phyloP scores from a whole-genome alignment of 441 rosid species.

The Syzygium syzygioides region DNA sequence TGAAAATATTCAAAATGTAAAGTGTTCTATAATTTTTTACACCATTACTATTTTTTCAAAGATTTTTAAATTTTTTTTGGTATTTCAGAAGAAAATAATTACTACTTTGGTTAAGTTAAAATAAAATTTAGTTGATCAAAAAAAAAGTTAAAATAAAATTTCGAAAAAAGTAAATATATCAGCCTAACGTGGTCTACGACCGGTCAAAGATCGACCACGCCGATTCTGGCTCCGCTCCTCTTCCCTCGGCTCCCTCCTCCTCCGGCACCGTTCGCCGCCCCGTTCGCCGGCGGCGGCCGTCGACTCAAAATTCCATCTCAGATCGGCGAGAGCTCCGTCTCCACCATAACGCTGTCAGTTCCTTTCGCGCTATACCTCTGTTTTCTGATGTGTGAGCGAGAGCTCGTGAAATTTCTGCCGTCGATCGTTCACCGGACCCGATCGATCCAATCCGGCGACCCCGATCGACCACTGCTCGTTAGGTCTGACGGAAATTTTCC shows the following conservation, averaged over 20 bases:
- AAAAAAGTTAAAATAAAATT: neutral
- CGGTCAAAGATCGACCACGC: neutral
- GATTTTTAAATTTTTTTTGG: neutral
- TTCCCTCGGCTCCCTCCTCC: neutral
- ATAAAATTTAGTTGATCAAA: no score
- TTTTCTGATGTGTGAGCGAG: neutral
- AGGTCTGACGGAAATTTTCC: neutral
- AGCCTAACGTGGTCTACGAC: neutral
- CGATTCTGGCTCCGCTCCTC: neutral
- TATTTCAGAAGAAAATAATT: neutral
- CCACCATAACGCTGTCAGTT: neutral
- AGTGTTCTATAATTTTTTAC: neutral
- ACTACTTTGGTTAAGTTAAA: neutral
- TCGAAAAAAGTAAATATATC: neutral
- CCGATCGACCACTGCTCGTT: neutral
- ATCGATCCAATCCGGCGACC: neutral
- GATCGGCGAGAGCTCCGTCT: neutral
- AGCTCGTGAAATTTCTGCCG: neutral
- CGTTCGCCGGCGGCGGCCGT: neutral
- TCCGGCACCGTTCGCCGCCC: neutral
- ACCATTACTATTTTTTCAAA: neutral
- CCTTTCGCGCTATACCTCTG: neutral
- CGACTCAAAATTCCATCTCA: neutral
- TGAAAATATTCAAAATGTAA: neutral
- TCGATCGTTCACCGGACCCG: neutral